Base-by-base conservation (phyloP, 768 basidiomycete genomes). In the Psilocybe cyanescens region DNA sequence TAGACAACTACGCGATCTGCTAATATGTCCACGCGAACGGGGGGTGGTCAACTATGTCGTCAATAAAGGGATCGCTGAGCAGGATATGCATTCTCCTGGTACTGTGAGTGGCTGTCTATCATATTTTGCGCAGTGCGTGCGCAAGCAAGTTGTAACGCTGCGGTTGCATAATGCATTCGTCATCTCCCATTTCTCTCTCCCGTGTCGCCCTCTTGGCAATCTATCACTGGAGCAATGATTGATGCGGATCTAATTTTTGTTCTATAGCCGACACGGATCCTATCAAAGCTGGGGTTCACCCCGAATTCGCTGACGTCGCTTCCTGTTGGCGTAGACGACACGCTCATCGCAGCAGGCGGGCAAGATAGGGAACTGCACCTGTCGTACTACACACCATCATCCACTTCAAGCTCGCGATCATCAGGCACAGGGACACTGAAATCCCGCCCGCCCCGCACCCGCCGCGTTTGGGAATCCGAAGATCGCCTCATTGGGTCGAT, bases 1-100 rank as follows among this genome's bases (percentile, higher is more conserved):
- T 72, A 90, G 89, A 30, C 91, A 94, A 75, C 79, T 94, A 31
- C 81, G 91, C 49, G 90, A 94, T 76, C 82, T 94, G 59, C 74
- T 92, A 58, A 83, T 90, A 52, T 91, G 90, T 68, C 91, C 91
- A 0, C 79, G 84, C n/a, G 84, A 86, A 60, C 74, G 80, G 8
- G 88, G 89, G 0, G 70, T 87, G 1, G 81, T 90, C 39, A 86
- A 84, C 71, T 90, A 89, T 67, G 78, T 90, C 4, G 80, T 81
- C 24, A 68, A 71, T 5, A 66, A 70, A 48, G 78, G 76, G 28
- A 84, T 91, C 60, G 74, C 85, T 28, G 87, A 90, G 66, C 86
- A 87, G 53, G 82, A 89, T 68, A 65, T 89, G 17, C 67, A 69
- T 30, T 61, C 65, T 6, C 46, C 71, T 16, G 63, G 54, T 56